Conservation (phyloP, 352 stramenopile species). For the Phytophthora foliorum region DNA sequence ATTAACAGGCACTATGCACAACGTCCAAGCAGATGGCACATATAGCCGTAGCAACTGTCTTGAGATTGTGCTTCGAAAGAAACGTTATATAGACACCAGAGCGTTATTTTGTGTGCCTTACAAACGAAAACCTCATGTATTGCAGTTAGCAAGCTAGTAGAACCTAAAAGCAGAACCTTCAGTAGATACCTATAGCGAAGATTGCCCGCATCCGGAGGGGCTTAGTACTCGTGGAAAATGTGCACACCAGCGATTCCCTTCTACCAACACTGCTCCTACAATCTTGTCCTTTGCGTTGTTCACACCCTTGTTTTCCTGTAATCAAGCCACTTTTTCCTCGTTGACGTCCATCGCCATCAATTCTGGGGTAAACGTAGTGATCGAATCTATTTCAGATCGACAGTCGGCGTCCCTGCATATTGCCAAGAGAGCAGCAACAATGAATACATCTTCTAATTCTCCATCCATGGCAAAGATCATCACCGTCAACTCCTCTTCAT, state of each 20-base stretch:
- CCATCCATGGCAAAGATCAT: neutral
- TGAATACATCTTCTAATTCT: constrained; percentile 2
- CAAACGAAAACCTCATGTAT: neutral
- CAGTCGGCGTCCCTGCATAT: neutral
- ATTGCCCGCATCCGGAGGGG: neutral
- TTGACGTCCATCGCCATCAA: constrained; percentile 4
- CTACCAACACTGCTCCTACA: neutral
- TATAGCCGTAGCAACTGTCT: neutral
- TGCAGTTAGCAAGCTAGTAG: neutral
- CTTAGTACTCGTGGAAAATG: neutral
- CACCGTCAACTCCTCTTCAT: constrained; percentile 4
- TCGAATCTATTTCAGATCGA: neutral
- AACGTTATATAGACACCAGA: neutral
- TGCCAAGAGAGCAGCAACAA: neutral
- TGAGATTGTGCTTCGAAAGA: neutral
- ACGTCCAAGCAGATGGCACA: too few species aligned
- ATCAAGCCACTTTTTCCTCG: neutral
- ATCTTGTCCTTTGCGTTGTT: neutral
- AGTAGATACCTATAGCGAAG: neutral
- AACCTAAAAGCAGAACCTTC: neutral
- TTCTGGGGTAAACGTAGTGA: neutral
- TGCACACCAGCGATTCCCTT: constrained; percentile 9
- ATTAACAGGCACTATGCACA: neutral
- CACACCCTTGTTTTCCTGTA: neutral
- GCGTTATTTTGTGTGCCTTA: neutral